Evolutionary conservation across 495 filamentous ascomycete species (phyloP), one percentile per base, ranked within the genome.

Genomic region (Xylaria flabelliformis): DNA sequence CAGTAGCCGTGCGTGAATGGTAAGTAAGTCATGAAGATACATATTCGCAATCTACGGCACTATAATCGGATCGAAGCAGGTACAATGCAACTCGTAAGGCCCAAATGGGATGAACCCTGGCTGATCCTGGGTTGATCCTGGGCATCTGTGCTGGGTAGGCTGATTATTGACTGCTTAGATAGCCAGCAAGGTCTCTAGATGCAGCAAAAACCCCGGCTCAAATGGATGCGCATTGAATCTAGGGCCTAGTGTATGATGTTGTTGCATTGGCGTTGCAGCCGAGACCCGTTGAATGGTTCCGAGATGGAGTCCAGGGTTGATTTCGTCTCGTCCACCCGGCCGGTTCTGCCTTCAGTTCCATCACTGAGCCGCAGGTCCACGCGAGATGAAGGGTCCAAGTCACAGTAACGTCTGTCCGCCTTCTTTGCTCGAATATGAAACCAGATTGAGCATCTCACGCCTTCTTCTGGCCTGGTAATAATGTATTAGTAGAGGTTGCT

Each of bases 231-330:
- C 17, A 36, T 53, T 41, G 44, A 19, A 32, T 21, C 48, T 55
- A 53, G 29, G 12, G 44, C 26, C 12, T 24, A 19, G 29, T 50
- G 36, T 42, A 29, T 17, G 26, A 64, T 42, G 32, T 48, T 55
- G 64, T 55, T n/a, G 65, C 50, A 67, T 67, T 56, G 65, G 17
- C 50, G 65, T 56, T n/a, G 32, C 65, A 55, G 65, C 41, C 34
- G 32, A 26, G 34, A 19, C 34, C 50, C 26, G 42, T 56, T 56
- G 34, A n/a, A 56, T 24, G 48, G 46, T 48, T 48, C 50, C 32
- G 50, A 46, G 42, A 46, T 64, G 39, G 29, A 29, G 24, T 19
- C 46, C 46, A n/a, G 46, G 46, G 17, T 50, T 67, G 6, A 36
- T 24, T n/a, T 64, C 21, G 36, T 56, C 65, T 67, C 21, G 36